phyloP scores from a whole-genome alignment of 2,329 filamentous ascomycete genomes.

The Clarireedia homoeocarpa region DNA sequence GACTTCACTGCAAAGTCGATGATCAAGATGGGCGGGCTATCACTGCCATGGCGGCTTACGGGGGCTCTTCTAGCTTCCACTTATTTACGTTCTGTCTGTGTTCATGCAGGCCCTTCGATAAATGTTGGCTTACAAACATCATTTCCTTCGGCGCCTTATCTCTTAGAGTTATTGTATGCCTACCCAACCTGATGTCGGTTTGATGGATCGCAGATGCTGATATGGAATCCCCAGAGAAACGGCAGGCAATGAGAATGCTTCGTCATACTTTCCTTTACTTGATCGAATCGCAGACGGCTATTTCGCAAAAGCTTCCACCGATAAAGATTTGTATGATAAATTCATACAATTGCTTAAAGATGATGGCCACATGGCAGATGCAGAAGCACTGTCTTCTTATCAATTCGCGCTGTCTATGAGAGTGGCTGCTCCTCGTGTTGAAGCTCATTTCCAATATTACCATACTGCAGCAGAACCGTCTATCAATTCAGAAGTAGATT shows the following conservation, averaged over 20 bases:
- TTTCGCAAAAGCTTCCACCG: constrained; percentile 63
- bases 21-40: constrained; percentile 22
- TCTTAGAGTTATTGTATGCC: constrained; percentile 83
- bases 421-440: constrained; percentile 79
- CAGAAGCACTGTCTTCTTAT: constrained; percentile 78
- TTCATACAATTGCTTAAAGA: constrained; percentile 67
- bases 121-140: constrained; percentile 84
- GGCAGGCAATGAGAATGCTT: constrained; percentile 80
- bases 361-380: constrained; percentile 66
- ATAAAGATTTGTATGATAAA: constrained; percentile 69
- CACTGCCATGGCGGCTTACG: constrained; percentile 27
- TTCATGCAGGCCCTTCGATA: constrained; percentile 45
- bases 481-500: constrained; percentile 48
- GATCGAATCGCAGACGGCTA: constrained; percentile 80
- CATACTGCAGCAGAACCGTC: constrained; percentile 72
- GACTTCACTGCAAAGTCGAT: background rate
- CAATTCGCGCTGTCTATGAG: constrained; percentile 83
- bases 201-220: background rate
- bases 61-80: constrained; percentile 26
- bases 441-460: constrained; percentile 97
- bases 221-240: constrained; percentile 60
- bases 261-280: constrained; percentile 84
- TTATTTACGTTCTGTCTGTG: constrained; percentile 27
- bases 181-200: background rate
- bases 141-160: constrained; percentile 78